A percentile compares a stretch with the other conserved stretches of the same genome.
phyloP scores from a whole-genome alignment of 2,329 filamentous ascomycete species.

The Pseudopithomyces maydicus region DNA sequence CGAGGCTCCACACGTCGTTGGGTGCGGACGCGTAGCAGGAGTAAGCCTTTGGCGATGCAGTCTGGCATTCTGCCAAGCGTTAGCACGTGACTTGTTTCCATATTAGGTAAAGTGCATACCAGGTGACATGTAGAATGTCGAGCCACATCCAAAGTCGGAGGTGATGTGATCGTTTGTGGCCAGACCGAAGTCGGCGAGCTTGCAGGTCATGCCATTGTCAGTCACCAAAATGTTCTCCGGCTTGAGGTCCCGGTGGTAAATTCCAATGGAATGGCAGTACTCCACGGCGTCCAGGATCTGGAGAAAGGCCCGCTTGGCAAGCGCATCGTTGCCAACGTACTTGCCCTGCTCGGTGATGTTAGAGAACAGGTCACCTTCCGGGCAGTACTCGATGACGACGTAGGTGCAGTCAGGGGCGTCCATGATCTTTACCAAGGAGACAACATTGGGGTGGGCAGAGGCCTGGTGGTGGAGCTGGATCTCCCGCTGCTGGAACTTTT shows the following conservation, averaged over 20 bases:
- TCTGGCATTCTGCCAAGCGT: slow-evolving; percentile 78
- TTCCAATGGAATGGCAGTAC: slow-evolving; percentile 89
- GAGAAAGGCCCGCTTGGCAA: slow-evolving; percentile 86
- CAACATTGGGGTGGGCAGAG: slow-evolving; percentile 88
- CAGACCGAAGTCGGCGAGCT: slow-evolving; percentile 96
- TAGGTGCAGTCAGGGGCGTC: slow-evolving; percentile 91
- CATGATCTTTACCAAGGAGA: slow-evolving; percentile 92
- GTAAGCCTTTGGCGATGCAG: slow-evolving; percentile 69
- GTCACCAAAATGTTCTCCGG: slow-evolving; percentile 97
- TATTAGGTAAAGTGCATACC: slow-evolving; percentile 64
- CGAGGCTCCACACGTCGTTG: slow-evolving; percentile 98
- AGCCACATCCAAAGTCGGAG: slow-evolving; percentile 95
- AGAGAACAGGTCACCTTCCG: slow-evolving; percentile 93
- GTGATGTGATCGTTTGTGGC: slow-evolving; percentile 84
- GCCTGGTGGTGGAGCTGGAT: slow-evolving; percentile 90
- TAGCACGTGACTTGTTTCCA: slow-evolving; percentile 24
- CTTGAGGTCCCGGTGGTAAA: slow-evolving; percentile 97
- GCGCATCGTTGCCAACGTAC: slow-evolving; percentile 88
- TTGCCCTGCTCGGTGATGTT: slow-evolving; percentile 96
- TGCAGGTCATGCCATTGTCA: slow-evolving; percentile 85
- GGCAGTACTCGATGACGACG: slow-evolving; percentile 95
- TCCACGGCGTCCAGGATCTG: slow-evolving; percentile 97
- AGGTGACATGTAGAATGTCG: slow-evolving; percentile 99
- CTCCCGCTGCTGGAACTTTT: slow-evolving; percentile 89
- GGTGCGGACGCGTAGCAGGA: slow-evolving; percentile 87